Evolutionary conservation across 306 rosid species (phyloP).

Genomic region (Gynostemma pentaphyllum): DNA sequence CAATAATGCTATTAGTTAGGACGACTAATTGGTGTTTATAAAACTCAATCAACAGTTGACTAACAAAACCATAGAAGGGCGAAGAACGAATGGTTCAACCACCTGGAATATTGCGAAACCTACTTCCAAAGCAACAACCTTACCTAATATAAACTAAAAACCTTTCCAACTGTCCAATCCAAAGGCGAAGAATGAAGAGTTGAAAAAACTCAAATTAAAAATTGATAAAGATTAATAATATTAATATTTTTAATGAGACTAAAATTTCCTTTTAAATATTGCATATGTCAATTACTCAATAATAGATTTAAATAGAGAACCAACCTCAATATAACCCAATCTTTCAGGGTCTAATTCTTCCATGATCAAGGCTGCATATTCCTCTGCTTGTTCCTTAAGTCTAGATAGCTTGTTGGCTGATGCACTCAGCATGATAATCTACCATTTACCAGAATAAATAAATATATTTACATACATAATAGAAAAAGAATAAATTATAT

Average conservation of each 20-base stretch:
- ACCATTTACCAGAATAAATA: slow-evolving; percentile 3
- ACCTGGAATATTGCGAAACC: not conserved
- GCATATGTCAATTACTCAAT: not conserved
- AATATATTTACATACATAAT: not conserved
- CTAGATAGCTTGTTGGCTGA: slow-evolving; percentile 87
- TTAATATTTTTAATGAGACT: not conserved
- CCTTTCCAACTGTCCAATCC: not conserved
- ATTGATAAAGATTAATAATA: not conserved
- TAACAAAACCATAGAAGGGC: not conserved
- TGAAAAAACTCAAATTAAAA: not conserved
- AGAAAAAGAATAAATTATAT: not conserved
- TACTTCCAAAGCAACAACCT: not conserved
- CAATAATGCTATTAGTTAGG: not conserved
- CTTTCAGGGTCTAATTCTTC: slow-evolving; percentile 97
- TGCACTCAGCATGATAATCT: slow-evolving; percentile 95
- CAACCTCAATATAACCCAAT: slow-evolving; percentile 94
- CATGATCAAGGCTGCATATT: slow-evolving; percentile 97
- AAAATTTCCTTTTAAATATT: not conserved
- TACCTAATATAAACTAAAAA: not conserved
- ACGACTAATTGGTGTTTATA: not conserved
- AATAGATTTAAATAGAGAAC: not conserved
- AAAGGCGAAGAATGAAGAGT: not conserved
- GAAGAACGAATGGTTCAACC: not conserved
- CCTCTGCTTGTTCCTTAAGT: slow-evolving; percentile 95
- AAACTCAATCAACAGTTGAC: slow-evolving; percentile 3